Evolutionary conservation across 129 eudicot genomes (phyloP), one percentile per base, ranked within the genome.

Genomic region (Lactuca saligna): DNA sequence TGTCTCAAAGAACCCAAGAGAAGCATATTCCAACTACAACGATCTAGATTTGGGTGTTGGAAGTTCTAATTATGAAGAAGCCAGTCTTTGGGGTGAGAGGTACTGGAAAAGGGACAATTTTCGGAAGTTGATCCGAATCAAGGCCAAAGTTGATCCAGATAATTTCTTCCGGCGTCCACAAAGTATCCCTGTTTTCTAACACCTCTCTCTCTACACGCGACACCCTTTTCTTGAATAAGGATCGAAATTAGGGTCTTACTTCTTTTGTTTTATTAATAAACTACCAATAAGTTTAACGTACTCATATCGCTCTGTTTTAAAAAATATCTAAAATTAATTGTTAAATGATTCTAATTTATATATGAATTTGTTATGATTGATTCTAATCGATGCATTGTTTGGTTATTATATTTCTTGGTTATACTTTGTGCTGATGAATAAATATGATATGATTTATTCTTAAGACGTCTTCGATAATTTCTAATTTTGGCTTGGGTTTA

Each of bases 11-110:
- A 44, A 44, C 50, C 50, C 50, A 4, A 38, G 75, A 58, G 48
- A 66, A n/a, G 31, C 75, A 53, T 70, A 70, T 15, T 58, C 32
- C 12, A 70, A 70, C 38, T 70, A 70, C 6, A 37, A 58, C 46
- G 75, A 70, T 70, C 29, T 70, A 44, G 75, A 70, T 58, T 42
- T 70, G 15, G 75, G 75, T 42, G 20, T 46, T 3, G 54, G 53
- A 42, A 57, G 3, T 70, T 10, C n/a, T 11, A 33, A 17, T 34
- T 33, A 41, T 31, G 32, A 61, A 35, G 66, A 61, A 61, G 66
- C 66, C 7, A 35, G 42, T n/a, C 60, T 12, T 57, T 70, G 75
- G 75, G 75, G 67, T 16, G 53, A 55, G 33, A 8, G 46, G 2
- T 70, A 70, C 48, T 59, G 60, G n/a, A 58, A 70, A 56, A 70